Percentiles rank a stretch among this genome's conserved stretches.
Evolutionary conservation across 202 grass and related monocot species (phyloP).

Genomic region (Carex sylvatica): DNA sequence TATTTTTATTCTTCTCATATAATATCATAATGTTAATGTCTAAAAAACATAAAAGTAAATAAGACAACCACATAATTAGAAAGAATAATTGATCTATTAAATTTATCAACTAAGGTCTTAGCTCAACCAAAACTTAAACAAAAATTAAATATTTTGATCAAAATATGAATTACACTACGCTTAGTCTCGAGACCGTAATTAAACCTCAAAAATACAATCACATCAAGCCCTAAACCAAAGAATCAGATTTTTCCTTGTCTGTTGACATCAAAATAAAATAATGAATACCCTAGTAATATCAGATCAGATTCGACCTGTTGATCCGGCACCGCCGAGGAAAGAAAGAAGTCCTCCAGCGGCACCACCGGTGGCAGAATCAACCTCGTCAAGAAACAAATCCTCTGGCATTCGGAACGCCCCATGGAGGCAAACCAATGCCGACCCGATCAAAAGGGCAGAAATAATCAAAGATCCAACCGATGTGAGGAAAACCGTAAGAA

Average conservation of each 20-base stretch:
- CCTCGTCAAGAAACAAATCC: conserved; percentile 89
- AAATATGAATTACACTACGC: conserved; percentile 17
- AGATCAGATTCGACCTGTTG: conserved; percentile 27
- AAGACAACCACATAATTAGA: neutral
- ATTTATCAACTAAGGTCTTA: neutral
- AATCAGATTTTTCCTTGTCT: conserved; percentile 3
- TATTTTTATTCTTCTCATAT: conserved; percentile 8
- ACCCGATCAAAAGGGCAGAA: conserved; percentile 66
- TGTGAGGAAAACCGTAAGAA: conserved; percentile 77
- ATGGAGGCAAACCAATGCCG: conserved; percentile 57
- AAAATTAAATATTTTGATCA: neutral
- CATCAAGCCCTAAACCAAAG: conserved; percentile 14
- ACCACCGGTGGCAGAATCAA: conserved; percentile 32
- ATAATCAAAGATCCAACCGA: conserved; percentile 88
- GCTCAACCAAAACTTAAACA: neutral
- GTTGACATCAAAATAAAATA: neutral
- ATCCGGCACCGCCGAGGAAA: conserved; percentile 64
- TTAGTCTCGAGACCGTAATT: neutral
- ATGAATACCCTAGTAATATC: conserved; percentile 26
- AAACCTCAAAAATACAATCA: conserved; percentile 21
- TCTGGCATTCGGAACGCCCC: conserved; percentile 70
- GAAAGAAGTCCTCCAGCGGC: conserved; percentile 56
- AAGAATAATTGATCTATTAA: neutral
- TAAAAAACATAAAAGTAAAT: neutral
- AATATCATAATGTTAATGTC: neutral